Conservation (phyloP, 306 rosid species). For the Quercus rubra region DNA sequence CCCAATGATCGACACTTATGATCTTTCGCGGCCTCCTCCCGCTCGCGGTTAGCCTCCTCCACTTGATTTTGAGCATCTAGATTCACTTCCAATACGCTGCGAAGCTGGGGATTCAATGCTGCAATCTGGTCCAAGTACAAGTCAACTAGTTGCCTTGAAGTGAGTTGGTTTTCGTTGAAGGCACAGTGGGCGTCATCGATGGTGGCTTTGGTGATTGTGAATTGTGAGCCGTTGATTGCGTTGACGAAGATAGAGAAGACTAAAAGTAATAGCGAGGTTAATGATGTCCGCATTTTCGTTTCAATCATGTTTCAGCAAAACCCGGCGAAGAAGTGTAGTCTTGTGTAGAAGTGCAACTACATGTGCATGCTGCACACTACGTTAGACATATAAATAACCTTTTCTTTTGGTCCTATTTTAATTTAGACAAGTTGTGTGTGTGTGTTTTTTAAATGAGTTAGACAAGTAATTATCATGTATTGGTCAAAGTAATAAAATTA, state of each 20-base stretch:
- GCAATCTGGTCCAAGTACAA: conserved; percentile 39
- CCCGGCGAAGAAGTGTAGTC: too few species aligned
- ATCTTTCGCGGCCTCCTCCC: conserved; percentile 3
- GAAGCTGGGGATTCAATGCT: conserved; percentile 46
- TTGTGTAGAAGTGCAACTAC: too few species aligned
- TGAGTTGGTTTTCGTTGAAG: conserved; percentile 33
- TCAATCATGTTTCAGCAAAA: too few species aligned
- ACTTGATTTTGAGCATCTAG: conserved; percentile 59
- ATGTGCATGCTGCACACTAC: too few species aligned
- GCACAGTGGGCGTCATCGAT: conserved; percentile 48
- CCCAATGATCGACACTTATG: background rate
- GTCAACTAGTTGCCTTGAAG: conserved; percentile 47
- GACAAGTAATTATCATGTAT: too few species aligned
- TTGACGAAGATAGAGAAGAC: background rate
- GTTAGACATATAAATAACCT: too few species aligned
- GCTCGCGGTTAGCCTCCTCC: conserved; percentile 46
- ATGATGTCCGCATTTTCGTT: background rate
- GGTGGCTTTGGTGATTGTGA: conserved; percentile 46
- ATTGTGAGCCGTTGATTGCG: conserved; percentile 10
- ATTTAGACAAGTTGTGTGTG: too few species aligned
- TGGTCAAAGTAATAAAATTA: too few species aligned
- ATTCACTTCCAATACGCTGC: conserved; percentile 59
- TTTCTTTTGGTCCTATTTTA: too few species aligned
- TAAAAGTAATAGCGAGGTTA: background rate
- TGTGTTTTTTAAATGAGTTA: too few species aligned